Evolutionary conservation across 148 eudicot genomes (phyloP).

Genomic region (Heliosperma pusillum): DNA sequence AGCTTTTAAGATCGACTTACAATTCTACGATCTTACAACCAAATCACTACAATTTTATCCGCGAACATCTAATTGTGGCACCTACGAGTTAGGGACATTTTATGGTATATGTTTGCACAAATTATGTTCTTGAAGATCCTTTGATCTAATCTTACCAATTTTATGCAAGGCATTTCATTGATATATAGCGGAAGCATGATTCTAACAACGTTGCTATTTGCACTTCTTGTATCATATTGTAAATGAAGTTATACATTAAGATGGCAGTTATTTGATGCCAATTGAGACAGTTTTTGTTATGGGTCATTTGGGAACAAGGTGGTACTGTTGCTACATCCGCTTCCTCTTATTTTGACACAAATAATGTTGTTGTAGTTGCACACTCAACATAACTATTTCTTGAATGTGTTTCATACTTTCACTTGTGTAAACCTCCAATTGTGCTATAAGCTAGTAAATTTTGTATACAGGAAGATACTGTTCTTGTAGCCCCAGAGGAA

Average conservation of each 20-base stretch:
- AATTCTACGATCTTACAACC: neutral
- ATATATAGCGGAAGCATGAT: neutral
- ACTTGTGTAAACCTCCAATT: neutral
- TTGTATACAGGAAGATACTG: slow-evolving; percentile 77
- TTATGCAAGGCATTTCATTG: neutral
- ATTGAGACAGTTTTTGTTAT: neutral
- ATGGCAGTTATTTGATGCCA: neutral
- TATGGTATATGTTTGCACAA: neutral
- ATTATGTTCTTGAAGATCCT: too few relatives aligned
- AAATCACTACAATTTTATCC: neutral
- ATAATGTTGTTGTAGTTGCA: neutral
- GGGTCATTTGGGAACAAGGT: neutral
- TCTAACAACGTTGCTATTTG: neutral
- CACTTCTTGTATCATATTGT: neutral
- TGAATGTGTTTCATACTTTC: neutral
- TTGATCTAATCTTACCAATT: neutral
- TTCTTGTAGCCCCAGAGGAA: slow-evolving; percentile 73
- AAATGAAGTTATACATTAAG: neutral
- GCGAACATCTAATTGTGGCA: neutral
- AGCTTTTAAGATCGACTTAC: neutral
- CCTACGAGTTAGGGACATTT: neutral
- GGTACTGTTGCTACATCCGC: neutral
- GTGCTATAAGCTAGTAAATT: neutral
- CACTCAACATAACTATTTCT: neutral
- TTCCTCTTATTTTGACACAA: neutral